A percentile compares a stretch with the other conserved stretches of the same genome.
These are phyloP conservation scores for Nakaseomyces kungkrabaensis DNA, from an alignment of 1,139 yeast genomes.

Conservation along the genomic window DNA sequence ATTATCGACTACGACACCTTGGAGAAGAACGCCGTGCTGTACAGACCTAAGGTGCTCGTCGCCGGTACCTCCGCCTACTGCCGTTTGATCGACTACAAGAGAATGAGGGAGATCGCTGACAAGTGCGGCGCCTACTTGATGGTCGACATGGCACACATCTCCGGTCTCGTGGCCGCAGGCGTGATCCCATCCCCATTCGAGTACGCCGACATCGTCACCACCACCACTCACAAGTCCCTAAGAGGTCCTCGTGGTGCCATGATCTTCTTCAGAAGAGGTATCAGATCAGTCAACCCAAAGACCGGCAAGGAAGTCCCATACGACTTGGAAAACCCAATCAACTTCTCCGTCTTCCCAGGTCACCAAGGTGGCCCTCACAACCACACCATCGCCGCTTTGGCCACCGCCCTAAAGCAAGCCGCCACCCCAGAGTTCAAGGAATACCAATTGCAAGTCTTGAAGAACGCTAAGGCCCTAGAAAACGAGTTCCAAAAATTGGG, in stretches of 20 bases:
- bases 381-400: conserved; percentile 95
- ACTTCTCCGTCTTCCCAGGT: conserved; percentile 98
- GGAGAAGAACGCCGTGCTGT: conserved; percentile 79
- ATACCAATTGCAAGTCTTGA: conserved; percentile 81
- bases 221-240: conserved; percentile 95
- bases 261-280: conserved; percentile 97
- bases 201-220: conserved; percentile 93
- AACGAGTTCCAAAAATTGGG: conserved; percentile 58
- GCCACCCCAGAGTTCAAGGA: conserved; percentile 82
- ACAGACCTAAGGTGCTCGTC: conserved; percentile 90
- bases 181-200: conserved; percentile 95
- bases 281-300: conserved; percentile 78
- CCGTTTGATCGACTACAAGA: conserved; percentile 86
- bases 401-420: conserved; percentile 94
- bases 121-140: conserved; percentile 91
- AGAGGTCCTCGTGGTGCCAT: conserved; percentile 99
- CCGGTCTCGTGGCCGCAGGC: conserved; percentile 93
- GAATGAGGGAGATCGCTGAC: conserved; percentile 95
- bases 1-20: conserved; percentile 90
- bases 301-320: conserved; percentile 83
- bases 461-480: conserved; percentile 83
- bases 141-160: conserved; percentile 97
- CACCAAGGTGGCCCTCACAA: conserved; percentile 99
- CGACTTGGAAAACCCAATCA: conserved; percentile 89
- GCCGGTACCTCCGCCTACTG: conserved; percentile 99